Conservation (phyloP, 495 filamentous ascomycete genomes). For the Podospora conica region DNA sequence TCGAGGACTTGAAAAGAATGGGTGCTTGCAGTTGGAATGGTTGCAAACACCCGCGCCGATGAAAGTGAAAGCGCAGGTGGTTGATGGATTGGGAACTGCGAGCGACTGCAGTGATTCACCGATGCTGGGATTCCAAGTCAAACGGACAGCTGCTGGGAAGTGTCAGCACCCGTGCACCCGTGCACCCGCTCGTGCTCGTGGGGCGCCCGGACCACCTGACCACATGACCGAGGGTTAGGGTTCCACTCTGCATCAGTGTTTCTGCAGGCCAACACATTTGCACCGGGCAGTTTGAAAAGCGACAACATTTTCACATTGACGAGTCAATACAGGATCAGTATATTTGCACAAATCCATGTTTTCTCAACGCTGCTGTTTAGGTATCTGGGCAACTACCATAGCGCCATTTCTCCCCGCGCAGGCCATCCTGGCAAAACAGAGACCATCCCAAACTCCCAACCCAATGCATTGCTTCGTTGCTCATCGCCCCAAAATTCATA, state of each 20-base stretch:
- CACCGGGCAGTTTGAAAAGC: too few relatives aligned
- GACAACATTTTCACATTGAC: not conserved
- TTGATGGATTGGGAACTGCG: not conserved
- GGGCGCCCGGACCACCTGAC: not conserved
- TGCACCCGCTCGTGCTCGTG: too few relatives aligned
- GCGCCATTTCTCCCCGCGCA: not conserved
- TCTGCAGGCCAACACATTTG: not conserved
- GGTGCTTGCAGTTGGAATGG: not conserved
- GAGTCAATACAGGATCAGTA: not conserved
- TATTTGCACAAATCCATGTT: not conserved
- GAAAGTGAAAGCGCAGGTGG: not conserved
- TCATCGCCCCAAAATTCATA: not conserved
- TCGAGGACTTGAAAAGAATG: not conserved
- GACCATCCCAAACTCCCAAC: constrained; percentile 6
- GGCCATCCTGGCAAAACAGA: not conserved
- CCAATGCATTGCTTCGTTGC: not conserved
- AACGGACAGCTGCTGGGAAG: not conserved
- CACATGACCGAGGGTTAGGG: not conserved
- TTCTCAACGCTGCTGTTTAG: not conserved
- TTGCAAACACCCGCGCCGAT: not conserved
- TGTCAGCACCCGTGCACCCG: not conserved
- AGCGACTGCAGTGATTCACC: not conserved
- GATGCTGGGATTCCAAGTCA: not conserved
- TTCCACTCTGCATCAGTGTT: not conserved
- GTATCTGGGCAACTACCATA: not conserved